Evolutionary conservation across 2,329 filamentous ascomycete species (phyloP).

Genomic region (Rasamsonia emersonii): DNA sequence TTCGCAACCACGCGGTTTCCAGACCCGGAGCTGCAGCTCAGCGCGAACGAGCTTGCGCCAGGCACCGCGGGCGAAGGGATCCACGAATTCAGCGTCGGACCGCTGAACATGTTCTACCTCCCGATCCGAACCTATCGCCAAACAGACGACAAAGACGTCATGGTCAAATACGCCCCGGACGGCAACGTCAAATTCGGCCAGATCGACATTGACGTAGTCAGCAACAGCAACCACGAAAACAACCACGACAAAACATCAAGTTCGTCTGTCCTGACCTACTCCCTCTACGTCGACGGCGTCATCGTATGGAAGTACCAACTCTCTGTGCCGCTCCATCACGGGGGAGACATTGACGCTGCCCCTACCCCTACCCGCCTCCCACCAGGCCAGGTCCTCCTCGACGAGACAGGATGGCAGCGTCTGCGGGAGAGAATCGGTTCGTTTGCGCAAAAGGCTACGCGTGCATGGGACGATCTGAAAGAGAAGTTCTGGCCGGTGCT

Average conservation of each 20-base stretch:
- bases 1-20: constrained; percentile 80
- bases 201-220: constrained; percentile 61
- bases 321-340: constrained; percentile 23
- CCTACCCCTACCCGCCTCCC: constrained; percentile 13
- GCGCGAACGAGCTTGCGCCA: constrained; percentile 12
- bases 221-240: constrained; percentile 17
- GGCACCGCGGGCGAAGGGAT: constrained; percentile 36
- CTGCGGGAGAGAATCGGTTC: constrained; percentile 14
- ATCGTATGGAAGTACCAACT: constrained; percentile 60
- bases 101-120: constrained; percentile 87
- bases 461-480: constrained; percentile 5
- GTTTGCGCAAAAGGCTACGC: constrained; percentile 12
- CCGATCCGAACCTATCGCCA: constrained; percentile 78
- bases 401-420: constrained; percentile 17
- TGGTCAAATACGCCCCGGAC: constrained; percentile 71
- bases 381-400: constrained; percentile 25
- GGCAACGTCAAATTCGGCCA: constrained; percentile 86
- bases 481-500: constrained; percentile 12
- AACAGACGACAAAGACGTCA: constrained; percentile 70
- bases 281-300: constrained; percentile 70
- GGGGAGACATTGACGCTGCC: too few species aligned
- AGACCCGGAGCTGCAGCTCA: constrained; percentile 27
- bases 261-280: constrained; percentile 73
- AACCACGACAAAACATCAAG: too few species aligned
- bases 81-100: constrained; percentile 87